Base-by-base conservation (phyloP, 2,329 filamentous ascomycete species). In the Beauveria scarabaeidicola region DNA sequence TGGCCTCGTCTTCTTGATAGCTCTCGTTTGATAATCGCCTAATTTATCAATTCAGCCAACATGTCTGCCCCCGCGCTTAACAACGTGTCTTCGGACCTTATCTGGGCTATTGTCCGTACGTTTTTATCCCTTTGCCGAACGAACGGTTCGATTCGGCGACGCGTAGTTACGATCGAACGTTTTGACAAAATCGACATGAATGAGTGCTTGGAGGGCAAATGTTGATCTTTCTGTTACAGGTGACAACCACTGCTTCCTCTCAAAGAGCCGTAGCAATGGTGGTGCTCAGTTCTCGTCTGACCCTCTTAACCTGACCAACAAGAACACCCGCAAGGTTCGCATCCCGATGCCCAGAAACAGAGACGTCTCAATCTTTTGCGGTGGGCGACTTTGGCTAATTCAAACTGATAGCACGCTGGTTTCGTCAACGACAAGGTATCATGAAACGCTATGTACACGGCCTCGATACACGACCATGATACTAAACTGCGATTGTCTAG, bases 71-170 rank as follows among this genome's bases (percentile, higher is more conserved):
- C 70, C 78, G 76, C 70, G 61, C 80, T 84, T 69, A 77, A 86
- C 71, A 90, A 91, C 82, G 82, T 96, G 74, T 95, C 91, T 76
- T 79, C 87, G 74, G 92, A 97, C 80, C 84, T 97, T 71, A 81
- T 96, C 83, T 97, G 93, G 93, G 88, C 93, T 85, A 81, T 95
- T 77, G 87, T 88, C 83, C 90, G 92, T 97, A 87, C 78, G 91
- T 58, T 43, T 43, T 21, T 7, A 19, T 27, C 21, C 40, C n/a
- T 36, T 19, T 32, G 3, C 17, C 55, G 19, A 23, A n/a, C 23
- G 19, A 32, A 29, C 32, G 23, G 3, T 23, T 51, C 44, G n/a
- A 41, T 25, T 23, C 51, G 15, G 19, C 11, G 44, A 21, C 44
- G 41, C n/a, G 19, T 29, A 46, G 4, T 17, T 36, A 43, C 41